These are phyloP conservation scores for Cladosporium sp. DNA, from an alignment of 2,329 filamentous ascomycete species.

Conservation along the genomic window DNA sequence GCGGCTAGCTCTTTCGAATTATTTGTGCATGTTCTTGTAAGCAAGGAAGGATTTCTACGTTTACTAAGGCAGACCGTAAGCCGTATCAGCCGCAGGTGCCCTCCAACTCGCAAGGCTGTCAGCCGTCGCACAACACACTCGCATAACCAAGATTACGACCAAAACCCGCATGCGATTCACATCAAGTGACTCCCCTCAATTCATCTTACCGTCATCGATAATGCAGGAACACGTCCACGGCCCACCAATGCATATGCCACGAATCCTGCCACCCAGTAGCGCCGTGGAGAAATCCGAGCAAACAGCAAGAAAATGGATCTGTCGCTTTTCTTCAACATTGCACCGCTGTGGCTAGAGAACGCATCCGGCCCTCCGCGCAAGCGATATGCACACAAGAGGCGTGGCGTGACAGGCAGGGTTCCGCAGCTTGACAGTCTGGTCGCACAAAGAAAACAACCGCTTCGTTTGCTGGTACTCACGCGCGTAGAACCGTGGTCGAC, in stretches of 20 bases:
- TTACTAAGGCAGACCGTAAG: background rate
- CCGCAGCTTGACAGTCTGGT: slow-evolving; percentile 4
- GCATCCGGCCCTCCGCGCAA: slow-evolving; percentile 4
- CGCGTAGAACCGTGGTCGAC: background rate
- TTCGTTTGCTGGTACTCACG: background rate
- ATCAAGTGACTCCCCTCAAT: background rate
- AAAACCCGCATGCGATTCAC: background rate
- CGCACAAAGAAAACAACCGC: background rate
- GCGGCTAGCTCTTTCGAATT: too few relatives aligned
- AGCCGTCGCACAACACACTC: background rate
- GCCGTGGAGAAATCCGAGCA: background rate
- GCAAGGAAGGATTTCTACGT: too few relatives aligned
- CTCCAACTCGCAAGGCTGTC: background rate
- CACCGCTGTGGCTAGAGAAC: background rate
- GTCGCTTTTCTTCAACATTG: background rate
- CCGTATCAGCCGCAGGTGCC: background rate
- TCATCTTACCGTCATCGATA: background rate
- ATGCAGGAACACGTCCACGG: background rate
- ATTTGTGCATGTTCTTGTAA: too few relatives aligned
- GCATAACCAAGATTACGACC: background rate
- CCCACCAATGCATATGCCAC: background rate
- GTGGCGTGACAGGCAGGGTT: background rate
- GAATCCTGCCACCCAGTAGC: background rate
- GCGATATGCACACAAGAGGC: background rate
- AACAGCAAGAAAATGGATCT: background rate